phyloP scores from a whole-genome alignment of 139 green algal genomes.

The Closterium sp. region DNA sequence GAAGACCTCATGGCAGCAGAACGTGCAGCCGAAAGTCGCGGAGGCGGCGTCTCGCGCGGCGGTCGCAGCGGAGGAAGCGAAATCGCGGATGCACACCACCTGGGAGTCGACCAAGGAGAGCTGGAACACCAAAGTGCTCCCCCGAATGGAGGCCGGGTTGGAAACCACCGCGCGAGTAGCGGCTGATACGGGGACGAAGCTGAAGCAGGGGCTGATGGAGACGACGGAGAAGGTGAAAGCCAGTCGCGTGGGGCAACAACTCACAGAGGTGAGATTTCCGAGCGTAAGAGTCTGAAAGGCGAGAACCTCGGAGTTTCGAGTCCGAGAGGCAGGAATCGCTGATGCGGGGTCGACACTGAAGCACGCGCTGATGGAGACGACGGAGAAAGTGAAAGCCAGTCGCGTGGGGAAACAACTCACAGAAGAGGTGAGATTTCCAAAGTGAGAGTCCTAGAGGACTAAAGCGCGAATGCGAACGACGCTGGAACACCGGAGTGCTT shows the following conservation, averaged over 20 bases:
- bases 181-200: constrained; percentile 19
- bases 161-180: constrained; percentile 2
- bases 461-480: too few species aligned
- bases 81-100: constrained; percentile 13
- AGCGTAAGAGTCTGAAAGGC: too few species aligned
- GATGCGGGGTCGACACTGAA: constrained; percentile 14
- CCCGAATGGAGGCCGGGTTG: constrained; percentile 10
- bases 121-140: constrained; percentile 36
- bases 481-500: too few species aligned
- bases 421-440: background rate
- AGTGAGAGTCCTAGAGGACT: too few species aligned
- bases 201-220: constrained; percentile 23
- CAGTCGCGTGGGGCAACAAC: constrained; percentile 13
- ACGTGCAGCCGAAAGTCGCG: background rate
- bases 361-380: constrained; percentile 16
- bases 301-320: too few species aligned
- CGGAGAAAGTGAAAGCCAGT: background rate
- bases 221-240: constrained; percentile 14
- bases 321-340: too few species aligned
- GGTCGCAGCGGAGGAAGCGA: constrained; percentile 16
- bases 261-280: constrained; percentile 15
- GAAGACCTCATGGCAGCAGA: background rate
- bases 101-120: constrained; percentile 33
- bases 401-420: constrained; percentile 18
- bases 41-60: background rate